A percentile compares a stretch with the other conserved stretches of the same genome.
These are phyloP conservation scores for Dioscorea alata DNA, from an alignment of 106 monocot genomes.

Conservation along the genomic window DNA sequence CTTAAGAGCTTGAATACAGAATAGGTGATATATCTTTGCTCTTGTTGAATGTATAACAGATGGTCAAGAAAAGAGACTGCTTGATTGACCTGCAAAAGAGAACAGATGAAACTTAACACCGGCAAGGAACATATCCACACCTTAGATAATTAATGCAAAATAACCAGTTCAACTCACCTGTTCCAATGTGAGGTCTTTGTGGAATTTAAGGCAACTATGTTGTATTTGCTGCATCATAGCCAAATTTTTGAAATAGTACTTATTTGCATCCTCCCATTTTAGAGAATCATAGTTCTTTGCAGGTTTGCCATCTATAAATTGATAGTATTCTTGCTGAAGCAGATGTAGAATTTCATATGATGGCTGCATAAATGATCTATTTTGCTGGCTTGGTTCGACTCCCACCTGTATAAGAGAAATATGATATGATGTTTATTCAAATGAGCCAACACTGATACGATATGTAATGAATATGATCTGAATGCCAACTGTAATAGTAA, in stretches of 20 bases:
- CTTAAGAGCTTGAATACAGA: conserved; percentile 33
- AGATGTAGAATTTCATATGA: conserved; percentile 67
- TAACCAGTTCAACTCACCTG: conserved; percentile 31
- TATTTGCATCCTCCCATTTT: conserved; percentile 50
- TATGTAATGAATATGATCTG: too few species aligned
- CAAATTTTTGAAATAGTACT: conserved; percentile 72
- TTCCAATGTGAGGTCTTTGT: conserved; percentile 67
- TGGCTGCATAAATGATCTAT: conserved; percentile 46
- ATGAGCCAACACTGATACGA: too few species aligned
- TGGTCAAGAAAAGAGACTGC: conserved; percentile 70
- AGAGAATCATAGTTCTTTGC: conserved; percentile 7
- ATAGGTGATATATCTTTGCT: conserved; percentile 61
- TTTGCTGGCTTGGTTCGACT: conserved; percentile 18
- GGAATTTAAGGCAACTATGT: conserved; percentile 46
- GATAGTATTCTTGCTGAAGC: conserved; percentile 20
- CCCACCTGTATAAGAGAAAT: conserved; percentile 23
- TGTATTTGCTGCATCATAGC: conserved; percentile 52
- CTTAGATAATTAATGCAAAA: neutral
- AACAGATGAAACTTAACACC: neutral
- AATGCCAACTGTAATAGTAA: too few species aligned
- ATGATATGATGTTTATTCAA: neutral
- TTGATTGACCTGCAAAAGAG: conserved; percentile 50
- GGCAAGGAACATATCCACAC: neutral
- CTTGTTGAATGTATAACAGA: conserved; percentile 57
- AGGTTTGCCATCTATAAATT: conserved; percentile 6